phyloP scores from a whole-genome alignment of 768 basidiomycete species.

The Termitomyces sp. region DNA sequence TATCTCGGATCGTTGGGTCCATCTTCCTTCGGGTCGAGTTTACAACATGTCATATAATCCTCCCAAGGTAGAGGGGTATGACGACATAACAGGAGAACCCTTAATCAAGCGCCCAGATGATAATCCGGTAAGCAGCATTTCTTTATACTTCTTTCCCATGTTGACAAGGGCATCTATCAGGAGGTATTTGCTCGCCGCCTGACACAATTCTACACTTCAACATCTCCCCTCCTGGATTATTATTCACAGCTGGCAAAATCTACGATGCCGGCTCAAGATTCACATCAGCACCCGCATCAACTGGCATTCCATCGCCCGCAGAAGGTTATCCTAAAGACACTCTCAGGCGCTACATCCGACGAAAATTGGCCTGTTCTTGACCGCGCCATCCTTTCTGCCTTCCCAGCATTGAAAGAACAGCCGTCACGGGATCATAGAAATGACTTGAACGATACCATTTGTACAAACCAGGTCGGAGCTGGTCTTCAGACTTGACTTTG shows the following conservation, averaged over 20 bases:
- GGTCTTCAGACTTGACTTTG: conserved; percentile 10
- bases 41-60: conserved; percentile 89
- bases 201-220: conserved; percentile 70
- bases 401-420: conserved; percentile 55
- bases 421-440: conserved; percentile 34
- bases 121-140: conserved; percentile 58
- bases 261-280: conserved; percentile 21
- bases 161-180: conserved; percentile 28
- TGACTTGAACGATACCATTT: conserved; percentile 49
- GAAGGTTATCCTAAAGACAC: conserved; percentile 46
- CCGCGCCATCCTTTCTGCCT: conserved; percentile 44
- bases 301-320: conserved; percentile 38
- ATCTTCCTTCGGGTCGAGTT: conserved; percentile 80
- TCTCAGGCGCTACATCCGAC: conserved; percentile 74
- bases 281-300: conserved; percentile 45
- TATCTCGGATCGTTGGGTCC: conserved; percentile 88
- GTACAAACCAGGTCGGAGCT: conserved; percentile 23
- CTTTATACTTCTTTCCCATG: too few relatives aligned
- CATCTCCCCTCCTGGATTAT: conserved; percentile 75
- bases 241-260: conserved; percentile 32
- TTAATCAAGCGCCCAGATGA: conserved; percentile 88
- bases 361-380: conserved; percentile 90
- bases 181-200: conserved; percentile 76
- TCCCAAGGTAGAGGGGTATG: conserved; percentile 71
- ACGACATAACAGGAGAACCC: conserved; percentile 84